These are phyloP conservation scores for Amanita polypyramis DNA, from an alignment of 768 basidiomycete species.

Conservation along the genomic window DNA sequence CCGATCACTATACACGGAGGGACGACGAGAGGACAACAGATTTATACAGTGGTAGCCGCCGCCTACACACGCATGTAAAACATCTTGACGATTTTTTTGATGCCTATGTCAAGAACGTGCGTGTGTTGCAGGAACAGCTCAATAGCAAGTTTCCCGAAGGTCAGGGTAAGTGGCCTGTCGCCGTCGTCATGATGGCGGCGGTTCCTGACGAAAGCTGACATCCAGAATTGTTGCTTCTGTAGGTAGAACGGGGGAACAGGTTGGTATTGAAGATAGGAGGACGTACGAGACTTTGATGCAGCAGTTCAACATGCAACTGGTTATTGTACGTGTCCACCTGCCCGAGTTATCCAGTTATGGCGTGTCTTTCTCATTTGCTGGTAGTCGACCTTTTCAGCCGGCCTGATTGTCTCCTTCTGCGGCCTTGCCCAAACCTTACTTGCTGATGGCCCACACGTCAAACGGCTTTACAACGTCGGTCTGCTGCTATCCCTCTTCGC, in stretches of 20 bases:
- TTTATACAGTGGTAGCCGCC: not conserved
- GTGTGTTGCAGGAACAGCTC: conserved; percentile 14
- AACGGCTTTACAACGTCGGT: conserved; percentile 18
- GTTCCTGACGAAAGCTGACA: no score
- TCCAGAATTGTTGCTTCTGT: no score
- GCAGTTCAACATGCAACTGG: conserved; percentile 20
- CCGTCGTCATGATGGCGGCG: not conserved
- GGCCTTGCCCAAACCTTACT: conserved; percentile 17
- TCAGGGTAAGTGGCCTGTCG: not conserved
- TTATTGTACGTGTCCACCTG: conserved; percentile 14
- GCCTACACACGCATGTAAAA: conserved; percentile 14
- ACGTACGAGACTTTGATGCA: conserved; percentile 13
- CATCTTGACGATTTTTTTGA: conserved; percentile 18
- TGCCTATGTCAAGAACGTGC: conserved; percentile 18
- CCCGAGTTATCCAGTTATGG: not conserved
- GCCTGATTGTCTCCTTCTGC: conserved; percentile 19
- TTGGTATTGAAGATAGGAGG: conserved; percentile 6
- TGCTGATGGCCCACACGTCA: conserved; percentile 8
- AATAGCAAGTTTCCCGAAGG: not conserved
- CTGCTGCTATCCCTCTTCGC: conserved; percentile 22
- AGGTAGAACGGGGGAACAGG: not conserved
- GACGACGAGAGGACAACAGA: not conserved
- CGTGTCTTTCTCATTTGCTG: not conserved
- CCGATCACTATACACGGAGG: not conserved
- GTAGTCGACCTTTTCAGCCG: conserved; percentile 23